Evolutionary conservation across 768 basidiomycete species (phyloP).

Genomic region (Tricholoma sp.): DNA sequence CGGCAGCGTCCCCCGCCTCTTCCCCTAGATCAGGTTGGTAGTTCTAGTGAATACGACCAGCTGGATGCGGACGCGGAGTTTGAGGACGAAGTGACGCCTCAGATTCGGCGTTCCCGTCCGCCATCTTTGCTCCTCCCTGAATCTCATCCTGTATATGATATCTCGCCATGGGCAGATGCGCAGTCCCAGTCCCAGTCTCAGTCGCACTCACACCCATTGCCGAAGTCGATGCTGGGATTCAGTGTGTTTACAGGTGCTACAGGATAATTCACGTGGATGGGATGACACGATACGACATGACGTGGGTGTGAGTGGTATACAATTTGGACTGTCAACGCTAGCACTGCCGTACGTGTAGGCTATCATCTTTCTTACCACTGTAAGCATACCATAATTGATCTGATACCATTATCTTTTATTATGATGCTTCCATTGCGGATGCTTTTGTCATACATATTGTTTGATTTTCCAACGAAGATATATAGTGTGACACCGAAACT

Average conservation of each 20-base stretch:
- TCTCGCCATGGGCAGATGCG: slow-evolving; percentile 1
- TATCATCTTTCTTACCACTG: too few relatives aligned
- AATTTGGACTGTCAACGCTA: too few relatives aligned
- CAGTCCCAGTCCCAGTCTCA: not conserved
- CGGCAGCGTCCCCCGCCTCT: not conserved
- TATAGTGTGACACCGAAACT: too few relatives aligned
- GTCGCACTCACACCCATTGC: not conserved
- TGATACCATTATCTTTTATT: too few relatives aligned
- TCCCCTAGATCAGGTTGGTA: not conserved
- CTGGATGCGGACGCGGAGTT: not conserved
- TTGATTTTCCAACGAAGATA: too few relatives aligned
- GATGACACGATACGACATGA: too few relatives aligned
- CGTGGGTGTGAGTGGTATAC: too few relatives aligned
- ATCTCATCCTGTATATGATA: not conserved
- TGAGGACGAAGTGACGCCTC: not conserved
- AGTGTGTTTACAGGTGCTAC: not conserved
- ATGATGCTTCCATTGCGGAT: too few relatives aligned
- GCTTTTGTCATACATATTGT: too few relatives aligned
- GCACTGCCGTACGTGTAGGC: too few relatives aligned
- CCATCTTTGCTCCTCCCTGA: not conserved
- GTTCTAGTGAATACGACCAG: not conserved
- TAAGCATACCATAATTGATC: too few relatives aligned
- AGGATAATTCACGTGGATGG: not conserved
- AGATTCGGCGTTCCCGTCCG: not conserved
- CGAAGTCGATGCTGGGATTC: not conserved